Evolutionary conservation across 176 grass and related monocot species (phyloP).

Genomic region (Eremochloa ophiuroides): DNA sequence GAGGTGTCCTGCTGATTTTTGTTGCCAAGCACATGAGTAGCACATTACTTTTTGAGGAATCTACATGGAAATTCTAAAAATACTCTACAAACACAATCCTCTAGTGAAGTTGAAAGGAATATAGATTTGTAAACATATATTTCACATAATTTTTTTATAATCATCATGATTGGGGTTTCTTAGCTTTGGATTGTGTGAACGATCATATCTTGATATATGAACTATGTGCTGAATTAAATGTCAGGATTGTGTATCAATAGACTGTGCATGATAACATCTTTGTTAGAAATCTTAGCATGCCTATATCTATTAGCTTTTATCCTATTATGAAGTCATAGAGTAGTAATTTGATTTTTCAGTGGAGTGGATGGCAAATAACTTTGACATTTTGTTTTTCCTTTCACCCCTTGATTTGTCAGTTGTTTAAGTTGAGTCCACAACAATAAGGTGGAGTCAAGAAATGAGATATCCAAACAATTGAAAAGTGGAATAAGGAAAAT

Average conservation of each 20-base stretch:
- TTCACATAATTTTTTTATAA: slow-evolving; percentile 5
- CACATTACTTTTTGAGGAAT: neutral
- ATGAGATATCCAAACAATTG: neutral
- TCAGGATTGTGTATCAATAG: neutral
- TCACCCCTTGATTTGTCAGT: neutral
- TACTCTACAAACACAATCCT: neutral
- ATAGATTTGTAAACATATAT: neutral
- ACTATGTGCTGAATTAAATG: neutral
- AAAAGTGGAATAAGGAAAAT: neutral
- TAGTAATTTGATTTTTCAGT: neutral
- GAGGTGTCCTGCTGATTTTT: slow-evolving; percentile 14
- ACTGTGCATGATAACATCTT: neutral
- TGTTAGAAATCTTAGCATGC: neutral
- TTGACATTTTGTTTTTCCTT: neutral
- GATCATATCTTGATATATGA: neutral
- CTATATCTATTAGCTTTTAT: too few relatives aligned
- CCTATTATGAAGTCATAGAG: neutral
- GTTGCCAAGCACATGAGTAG: neutral
- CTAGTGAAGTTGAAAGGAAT: neutral
- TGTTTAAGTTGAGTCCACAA: neutral
- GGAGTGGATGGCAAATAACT: neutral
- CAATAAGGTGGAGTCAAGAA: neutral
- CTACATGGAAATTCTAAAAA: neutral
- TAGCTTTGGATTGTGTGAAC: neutral
- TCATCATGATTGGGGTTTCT: neutral